phyloP scores from a whole-genome alignment of 805 yeast genomes.

The Lipomyces japonicus region DNA sequence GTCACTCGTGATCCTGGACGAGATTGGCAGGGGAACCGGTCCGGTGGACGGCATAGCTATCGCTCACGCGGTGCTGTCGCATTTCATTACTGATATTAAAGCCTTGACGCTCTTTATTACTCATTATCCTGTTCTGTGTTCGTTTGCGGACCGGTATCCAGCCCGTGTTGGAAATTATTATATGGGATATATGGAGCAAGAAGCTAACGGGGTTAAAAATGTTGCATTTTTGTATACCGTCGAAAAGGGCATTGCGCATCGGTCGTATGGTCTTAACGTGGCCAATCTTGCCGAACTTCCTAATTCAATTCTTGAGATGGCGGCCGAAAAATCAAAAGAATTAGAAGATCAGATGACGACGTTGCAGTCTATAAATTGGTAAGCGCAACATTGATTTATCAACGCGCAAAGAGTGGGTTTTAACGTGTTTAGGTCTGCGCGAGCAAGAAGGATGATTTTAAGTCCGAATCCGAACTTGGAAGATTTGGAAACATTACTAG shows the following conservation, averaged over 20 bases:
- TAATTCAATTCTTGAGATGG: constrained; percentile 16
- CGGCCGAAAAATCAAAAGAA: constrained; percentile 16
- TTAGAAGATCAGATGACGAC: constrained; percentile 3
- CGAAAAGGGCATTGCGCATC: constrained; percentile 49
- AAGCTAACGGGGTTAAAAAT: constrained; percentile 38
- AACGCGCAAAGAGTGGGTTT: too few relatives aligned
- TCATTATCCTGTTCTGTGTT: constrained; percentile 68
- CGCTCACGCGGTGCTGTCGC: constrained; percentile 66
- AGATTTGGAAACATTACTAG: neutral
- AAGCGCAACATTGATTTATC: too few relatives aligned
- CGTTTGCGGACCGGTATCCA: constrained; percentile 45
- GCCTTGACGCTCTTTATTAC: constrained; percentile 76
- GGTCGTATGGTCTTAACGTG: constrained; percentile 81
- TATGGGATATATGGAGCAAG: constrained; percentile 55
- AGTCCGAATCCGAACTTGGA: neutral
- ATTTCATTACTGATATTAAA: constrained; percentile 45
- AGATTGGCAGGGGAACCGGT: constrained; percentile 72
- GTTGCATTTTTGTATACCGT: constrained; percentile 54
- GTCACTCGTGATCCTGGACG: constrained; percentile 67
- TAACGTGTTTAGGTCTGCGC: too few relatives aligned
- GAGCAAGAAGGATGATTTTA: too few relatives aligned
- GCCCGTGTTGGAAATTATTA: constrained; percentile 55
- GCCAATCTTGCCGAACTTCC: constrained; percentile 68
- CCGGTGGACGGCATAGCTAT: constrained; percentile 78
- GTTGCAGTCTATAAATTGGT: constrained; percentile 4